These are phyloP conservation scores for Globisporangium paddicum DNA, from an alignment of 352 stramenopile species.

Conservation along the genomic window DNA sequence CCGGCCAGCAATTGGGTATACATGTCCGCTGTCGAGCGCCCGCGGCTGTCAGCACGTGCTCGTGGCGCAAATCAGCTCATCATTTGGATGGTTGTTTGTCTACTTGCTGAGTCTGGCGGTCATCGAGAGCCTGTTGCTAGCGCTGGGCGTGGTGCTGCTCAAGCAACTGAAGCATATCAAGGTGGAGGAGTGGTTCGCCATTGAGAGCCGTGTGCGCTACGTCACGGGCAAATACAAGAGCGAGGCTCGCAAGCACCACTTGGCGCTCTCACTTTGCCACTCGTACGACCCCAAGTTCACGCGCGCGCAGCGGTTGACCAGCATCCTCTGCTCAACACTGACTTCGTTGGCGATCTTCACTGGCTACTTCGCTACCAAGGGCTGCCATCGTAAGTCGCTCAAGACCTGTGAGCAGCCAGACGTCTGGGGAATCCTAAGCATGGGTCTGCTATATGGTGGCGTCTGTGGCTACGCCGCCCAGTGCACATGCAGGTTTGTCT, in stretches of 20 bases:
- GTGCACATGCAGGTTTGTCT: slow-evolving; percentile 25
- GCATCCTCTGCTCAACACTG: slow-evolving; percentile 36
- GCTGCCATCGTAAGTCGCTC: slow-evolving; percentile 53
- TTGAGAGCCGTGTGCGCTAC: slow-evolving; percentile 52
- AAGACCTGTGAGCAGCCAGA: slow-evolving; percentile 57
- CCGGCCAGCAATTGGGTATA: slow-evolving; percentile 27
- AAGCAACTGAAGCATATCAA: slow-evolving; percentile 26
- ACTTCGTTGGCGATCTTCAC: slow-evolving; percentile 47
- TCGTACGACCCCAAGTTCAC: slow-evolving; percentile 62
- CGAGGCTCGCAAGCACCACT: slow-evolving; percentile 34
- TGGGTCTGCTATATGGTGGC: slow-evolving; percentile 58
- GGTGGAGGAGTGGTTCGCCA: slow-evolving; percentile 35
- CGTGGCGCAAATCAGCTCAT: slow-evolving; percentile 24
- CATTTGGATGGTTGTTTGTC: slow-evolving; percentile 42
- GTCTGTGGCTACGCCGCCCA: slow-evolving; percentile 39
- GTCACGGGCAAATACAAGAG: slow-evolving; percentile 44
- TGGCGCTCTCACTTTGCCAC: slow-evolving; percentile 41
- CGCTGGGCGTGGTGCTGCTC: slow-evolving; percentile 22
- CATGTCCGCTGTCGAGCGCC: slow-evolving; percentile 32
- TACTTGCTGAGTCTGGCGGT: slow-evolving; percentile 33
- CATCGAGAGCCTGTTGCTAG: slow-evolving; percentile 23
- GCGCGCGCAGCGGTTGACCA: slow-evolving; percentile 44
- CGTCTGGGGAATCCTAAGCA: slow-evolving; percentile 32
- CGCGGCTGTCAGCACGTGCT: slow-evolving; percentile 32
- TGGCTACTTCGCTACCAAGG: slow-evolving; percentile 44